A percentile compares a stretch with the other conserved stretches of the same genome.
phyloP scores from a whole-genome alignment of 305 asterid genomes.

The Andrographis paniculata region DNA sequence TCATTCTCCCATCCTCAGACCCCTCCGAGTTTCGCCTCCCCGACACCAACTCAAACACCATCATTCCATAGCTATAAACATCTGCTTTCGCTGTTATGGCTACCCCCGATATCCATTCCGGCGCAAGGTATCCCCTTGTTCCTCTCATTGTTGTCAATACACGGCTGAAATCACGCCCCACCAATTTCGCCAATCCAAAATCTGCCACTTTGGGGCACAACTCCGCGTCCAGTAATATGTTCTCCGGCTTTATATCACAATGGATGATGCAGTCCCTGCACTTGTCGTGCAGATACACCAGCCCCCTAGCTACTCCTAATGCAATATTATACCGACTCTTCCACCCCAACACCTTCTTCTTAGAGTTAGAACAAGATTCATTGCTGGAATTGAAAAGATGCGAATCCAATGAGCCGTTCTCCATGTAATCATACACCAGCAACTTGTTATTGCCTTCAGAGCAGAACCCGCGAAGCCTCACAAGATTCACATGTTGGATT shows the following conservation, averaged over 20 bases:
- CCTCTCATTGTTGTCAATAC: constrained; percentile 85
- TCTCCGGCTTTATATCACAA: constrained; percentile 86
- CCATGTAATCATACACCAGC: constrained; percentile 70
- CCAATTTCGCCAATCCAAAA: constrained; percentile 84
- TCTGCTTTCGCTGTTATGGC: constrained; percentile 90
- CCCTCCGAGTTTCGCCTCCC: neutral
- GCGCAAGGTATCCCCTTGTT: constrained; percentile 86
- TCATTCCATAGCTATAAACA: constrained; percentile 84
- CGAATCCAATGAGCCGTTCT: constrained; percentile 79
- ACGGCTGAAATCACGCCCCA: constrained; percentile 78
- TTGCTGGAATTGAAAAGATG: constrained; percentile 31
- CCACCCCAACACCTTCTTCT: constrained; percentile 72
- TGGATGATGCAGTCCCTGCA: constrained; percentile 61
- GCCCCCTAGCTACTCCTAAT: constrained; percentile 81
- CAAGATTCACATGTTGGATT: constrained; percentile 26
- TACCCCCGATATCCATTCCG: constrained; percentile 88
- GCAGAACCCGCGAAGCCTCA: constrained; percentile 47
- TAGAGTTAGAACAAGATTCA: no score
- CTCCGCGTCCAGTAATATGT: constrained; percentile 69
- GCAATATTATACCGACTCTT: constrained; percentile 59
- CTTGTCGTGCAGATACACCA: constrained; percentile 69
- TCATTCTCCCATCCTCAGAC: neutral
- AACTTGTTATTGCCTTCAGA: constrained; percentile 34
- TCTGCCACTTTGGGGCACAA: constrained; percentile 76
- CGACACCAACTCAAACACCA: constrained; percentile 40